Conservation (phyloP, 2,329 filamentous ascomycete genomes). For the Dactylellina cionopaga region DNA sequence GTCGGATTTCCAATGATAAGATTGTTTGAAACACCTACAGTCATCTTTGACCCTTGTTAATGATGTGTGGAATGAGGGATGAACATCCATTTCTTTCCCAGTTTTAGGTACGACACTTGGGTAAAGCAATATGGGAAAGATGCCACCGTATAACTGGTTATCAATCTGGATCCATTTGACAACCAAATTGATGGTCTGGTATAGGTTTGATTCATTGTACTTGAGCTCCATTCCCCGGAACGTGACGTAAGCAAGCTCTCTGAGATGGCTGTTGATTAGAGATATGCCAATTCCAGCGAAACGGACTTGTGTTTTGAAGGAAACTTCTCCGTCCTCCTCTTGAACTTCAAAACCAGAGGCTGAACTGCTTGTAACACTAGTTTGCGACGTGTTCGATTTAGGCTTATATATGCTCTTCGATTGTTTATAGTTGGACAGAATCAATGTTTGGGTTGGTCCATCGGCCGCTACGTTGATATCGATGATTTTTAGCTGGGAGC, state of each 20-base stretch:
- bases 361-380: constrained; percentile 69
- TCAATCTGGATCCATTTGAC: constrained; percentile 99
- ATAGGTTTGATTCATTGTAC: constrained; percentile 90
- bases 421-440: constrained; percentile 90
- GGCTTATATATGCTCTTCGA: constrained; percentile 91
- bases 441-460: constrained; percentile 92
- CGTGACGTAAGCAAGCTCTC: constrained; percentile 91
- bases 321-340: constrained; percentile 85
- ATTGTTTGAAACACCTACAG: constrained; percentile 61
- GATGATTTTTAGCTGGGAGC: constrained; percentile 80
- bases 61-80: constrained; percentile 92
- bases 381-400: constrained; percentile 67
- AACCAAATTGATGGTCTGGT: constrained; percentile 87
- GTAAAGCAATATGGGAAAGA: constrained; percentile 97
- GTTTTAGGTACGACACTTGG: constrained; percentile 98
- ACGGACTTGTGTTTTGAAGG: constrained; percentile 86
- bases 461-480: constrained; percentile 96
- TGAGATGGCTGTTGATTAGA: constrained; percentile 88
- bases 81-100: constrained; percentile 92
- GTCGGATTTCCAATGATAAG: too few species aligned
- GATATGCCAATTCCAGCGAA: constrained; percentile 92
- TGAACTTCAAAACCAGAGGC: constrained; percentile 90
- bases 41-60: constrained; percentile 96
- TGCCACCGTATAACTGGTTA: constrained; percentile 96
- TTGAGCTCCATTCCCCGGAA: constrained; percentile 90